Percentiles rank a stretch among this genome's conserved stretches.
phyloP scores from a whole-genome alignment of 805 yeast species.

The Yarrowia bubula region DNA sequence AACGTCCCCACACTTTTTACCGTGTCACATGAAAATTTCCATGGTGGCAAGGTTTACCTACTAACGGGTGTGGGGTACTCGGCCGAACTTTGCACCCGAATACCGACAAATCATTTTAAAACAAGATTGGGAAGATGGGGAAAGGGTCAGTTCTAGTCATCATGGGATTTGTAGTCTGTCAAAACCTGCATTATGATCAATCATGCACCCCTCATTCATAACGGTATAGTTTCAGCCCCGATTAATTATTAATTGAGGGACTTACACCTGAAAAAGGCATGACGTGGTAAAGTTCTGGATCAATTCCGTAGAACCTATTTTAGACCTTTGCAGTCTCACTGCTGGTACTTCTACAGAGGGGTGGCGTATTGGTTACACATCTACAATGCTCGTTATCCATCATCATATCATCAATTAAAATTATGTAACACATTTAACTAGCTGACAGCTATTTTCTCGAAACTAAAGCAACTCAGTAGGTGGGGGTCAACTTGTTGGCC shows the following conservation, averaged over 20 bases:
- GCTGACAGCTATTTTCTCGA: slow-evolving; percentile 12
- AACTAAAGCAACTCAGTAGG: background rate
- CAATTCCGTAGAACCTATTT: background rate
- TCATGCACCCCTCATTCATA: background rate
- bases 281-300: background rate
- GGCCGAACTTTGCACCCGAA: slow-evolving; percentile 20
- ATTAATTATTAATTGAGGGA: background rate
- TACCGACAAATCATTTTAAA: slow-evolving; percentile 24
- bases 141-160: background rate
- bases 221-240: background rate
- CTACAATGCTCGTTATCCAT: background rate
- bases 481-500: slow-evolving; percentile 2
- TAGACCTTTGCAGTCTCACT: background rate
- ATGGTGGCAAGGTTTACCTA: slow-evolving; percentile 1
- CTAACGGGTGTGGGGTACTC: slow-evolving; percentile 24
- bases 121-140: slow-evolving; percentile 15
- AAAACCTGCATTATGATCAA: background rate
- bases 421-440: background rate
- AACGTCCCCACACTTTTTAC: background rate
- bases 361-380: background rate
- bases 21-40: slow-evolving; percentile 3
- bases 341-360: background rate
- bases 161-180: background rate
- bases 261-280: background rate
- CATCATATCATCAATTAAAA: slow-evolving; percentile 8